These are phyloP conservation scores for Lagenaria siceraria DNA, from an alignment of 306 rosid genomes.

Conservation along the genomic window DNA sequence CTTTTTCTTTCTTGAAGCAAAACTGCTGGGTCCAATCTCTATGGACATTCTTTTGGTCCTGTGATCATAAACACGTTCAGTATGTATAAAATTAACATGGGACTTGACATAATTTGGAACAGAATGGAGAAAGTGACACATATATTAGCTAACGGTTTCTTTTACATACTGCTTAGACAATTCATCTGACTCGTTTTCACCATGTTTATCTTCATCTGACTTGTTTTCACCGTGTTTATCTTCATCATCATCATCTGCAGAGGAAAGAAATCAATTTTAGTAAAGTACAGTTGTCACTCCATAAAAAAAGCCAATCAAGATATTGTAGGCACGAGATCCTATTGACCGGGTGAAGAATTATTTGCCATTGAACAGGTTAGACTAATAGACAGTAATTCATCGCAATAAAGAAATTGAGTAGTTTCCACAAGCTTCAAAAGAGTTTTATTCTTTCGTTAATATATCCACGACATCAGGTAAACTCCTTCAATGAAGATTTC, in stretches of 20 bases:
- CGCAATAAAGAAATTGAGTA: background rate
- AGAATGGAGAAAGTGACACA: background rate
- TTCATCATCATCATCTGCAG: constrained; percentile 22
- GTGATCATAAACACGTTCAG: constrained; percentile 11
- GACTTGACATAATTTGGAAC: background rate
- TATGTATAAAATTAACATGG: background rate
- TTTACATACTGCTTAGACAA: constrained; percentile 38
- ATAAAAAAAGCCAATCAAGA: background rate
- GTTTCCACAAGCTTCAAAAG: background rate
- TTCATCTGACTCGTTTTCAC: constrained; percentile 47
- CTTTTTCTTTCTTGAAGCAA: constrained; percentile 89
- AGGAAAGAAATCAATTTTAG: background rate
- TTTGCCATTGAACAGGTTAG: background rate
- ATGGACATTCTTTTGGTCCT: constrained; percentile 80
- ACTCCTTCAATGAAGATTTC: background rate
- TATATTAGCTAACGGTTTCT: constrained; percentile 3
- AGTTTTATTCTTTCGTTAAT: background rate
- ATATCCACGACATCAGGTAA: background rate
- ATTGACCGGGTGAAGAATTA: background rate
- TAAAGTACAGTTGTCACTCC: background rate
- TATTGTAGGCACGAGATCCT: background rate
- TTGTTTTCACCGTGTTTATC: constrained; percentile 24
- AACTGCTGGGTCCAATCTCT: constrained; percentile 84
- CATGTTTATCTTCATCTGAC: constrained; percentile 38
- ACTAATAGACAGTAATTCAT: background rate